Evolutionary conservation across 2,329 filamentous ascomycete species (phyloP).

Genomic region (Teratosphaeria nubilosa): DNA sequence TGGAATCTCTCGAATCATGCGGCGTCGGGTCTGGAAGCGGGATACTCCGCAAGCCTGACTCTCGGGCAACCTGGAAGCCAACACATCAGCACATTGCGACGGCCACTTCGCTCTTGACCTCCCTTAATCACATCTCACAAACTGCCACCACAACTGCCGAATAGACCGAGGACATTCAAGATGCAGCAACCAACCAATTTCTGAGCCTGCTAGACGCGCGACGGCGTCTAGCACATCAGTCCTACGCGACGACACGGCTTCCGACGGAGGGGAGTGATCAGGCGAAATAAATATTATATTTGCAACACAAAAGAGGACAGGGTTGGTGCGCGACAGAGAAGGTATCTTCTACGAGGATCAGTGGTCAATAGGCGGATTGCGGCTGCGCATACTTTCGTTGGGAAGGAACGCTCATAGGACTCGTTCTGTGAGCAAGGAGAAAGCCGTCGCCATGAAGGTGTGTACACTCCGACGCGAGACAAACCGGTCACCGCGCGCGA

Average conservation of each 20-base stretch:
- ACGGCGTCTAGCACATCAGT: slow-evolving; percentile 20
- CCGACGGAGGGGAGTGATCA: slow-evolving; percentile 23
- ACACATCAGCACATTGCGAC: neutral
- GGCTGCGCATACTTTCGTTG: neutral
- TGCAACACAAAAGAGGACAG: neutral
- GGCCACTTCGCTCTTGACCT: neutral
- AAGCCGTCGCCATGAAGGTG: slow-evolving; percentile 20
- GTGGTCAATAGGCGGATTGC: neutral
- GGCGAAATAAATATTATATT: neutral
- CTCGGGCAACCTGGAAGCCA: neutral
- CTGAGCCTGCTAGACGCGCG: slow-evolving; percentile 24
- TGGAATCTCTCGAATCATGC: neutral
- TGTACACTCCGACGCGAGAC: slow-evolving; percentile 1
- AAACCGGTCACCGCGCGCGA: slow-evolving; percentile 1
- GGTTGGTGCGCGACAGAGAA: slow-evolving; percentile 5
- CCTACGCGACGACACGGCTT: slow-evolving; percentile 22
- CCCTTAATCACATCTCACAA: neutral
- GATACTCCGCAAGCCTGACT: neutral
- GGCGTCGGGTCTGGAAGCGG: neutral
- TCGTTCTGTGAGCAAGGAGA: neutral
- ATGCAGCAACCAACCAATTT: slow-evolving; percentile 1
- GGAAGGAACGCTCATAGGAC: neutral
- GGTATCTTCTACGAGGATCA: slow-evolving; percentile 3
- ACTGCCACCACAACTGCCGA: slow-evolving; percentile 5
- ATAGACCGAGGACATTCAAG: neutral